These are phyloP conservation scores for Eutypa lata DNA, from an alignment of 2,329 filamentous ascomycete species.

Conservation along the genomic window DNA sequence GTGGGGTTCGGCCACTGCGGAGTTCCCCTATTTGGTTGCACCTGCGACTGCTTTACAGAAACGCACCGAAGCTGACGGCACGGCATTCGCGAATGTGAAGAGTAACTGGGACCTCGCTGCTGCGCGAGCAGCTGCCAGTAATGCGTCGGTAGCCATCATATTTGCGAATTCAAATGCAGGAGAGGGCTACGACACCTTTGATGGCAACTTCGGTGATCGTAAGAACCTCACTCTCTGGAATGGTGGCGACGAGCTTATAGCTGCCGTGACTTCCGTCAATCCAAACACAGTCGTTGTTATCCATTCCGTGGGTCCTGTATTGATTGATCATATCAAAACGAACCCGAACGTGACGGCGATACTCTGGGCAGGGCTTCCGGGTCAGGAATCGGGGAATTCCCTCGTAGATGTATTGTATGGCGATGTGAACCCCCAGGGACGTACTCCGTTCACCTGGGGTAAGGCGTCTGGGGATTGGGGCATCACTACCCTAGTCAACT, in stretches of 20 bases:
- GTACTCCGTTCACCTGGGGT: constrained; percentile 77
- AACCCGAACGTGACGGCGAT: constrained; percentile 77
- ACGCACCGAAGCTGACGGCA: constrained; percentile 55
- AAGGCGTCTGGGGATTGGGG: constrained; percentile 63
- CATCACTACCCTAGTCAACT: constrained; percentile 62
- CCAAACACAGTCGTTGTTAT: constrained; percentile 89
- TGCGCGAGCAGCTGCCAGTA: constrained; percentile 17
- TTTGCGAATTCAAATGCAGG: constrained; percentile 88
- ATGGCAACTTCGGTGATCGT: constrained; percentile 80
- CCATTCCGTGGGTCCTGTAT: constrained; percentile 76
- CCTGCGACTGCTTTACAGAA: constrained; percentile 67
- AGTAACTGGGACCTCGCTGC: constrained; percentile 27
- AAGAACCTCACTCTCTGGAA: constrained; percentile 91
- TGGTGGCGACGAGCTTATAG: constrained; percentile 73
- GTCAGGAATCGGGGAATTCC: constrained; percentile 77
- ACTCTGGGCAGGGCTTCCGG: constrained; percentile 74
- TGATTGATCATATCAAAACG: constrained; percentile 69
- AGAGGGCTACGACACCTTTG: constrained; percentile 79
- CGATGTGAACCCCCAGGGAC: constrained; percentile 69
- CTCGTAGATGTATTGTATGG: constrained; percentile 79
- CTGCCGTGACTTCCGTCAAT: constrained; percentile 70
- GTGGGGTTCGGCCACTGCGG: constrained; percentile 72
- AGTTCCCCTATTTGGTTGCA: constrained; percentile 72
- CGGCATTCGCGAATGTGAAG: constrained; percentile 57
- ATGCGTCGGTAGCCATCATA: constrained; percentile 43